Evolutionary conservation across 164 flowering plant species (phyloP).

Genomic region (Tetracentron sinense): DNA sequence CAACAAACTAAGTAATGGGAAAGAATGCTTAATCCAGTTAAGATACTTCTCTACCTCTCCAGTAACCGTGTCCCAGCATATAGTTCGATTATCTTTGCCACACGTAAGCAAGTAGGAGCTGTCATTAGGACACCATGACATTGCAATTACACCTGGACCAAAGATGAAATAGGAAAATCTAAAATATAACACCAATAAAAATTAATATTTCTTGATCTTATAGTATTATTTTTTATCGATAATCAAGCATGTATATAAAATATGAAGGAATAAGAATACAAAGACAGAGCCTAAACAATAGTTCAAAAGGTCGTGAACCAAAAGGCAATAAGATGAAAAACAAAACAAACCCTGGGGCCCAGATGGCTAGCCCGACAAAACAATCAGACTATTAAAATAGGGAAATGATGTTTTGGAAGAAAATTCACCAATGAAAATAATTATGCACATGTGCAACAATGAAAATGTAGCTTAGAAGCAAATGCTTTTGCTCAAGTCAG

Average conservation of each 20-base stretch:
- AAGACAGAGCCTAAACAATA: too few relatives aligned
- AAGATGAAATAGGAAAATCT: background rate
- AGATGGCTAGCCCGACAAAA: too few relatives aligned
- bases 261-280: too few relatives aligned
- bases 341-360: too few relatives aligned
- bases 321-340: too few relatives aligned
- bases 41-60: constrained; percentile 54
- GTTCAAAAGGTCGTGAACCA: too few relatives aligned
- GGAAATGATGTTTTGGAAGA: too few relatives aligned
- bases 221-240: too few relatives aligned
- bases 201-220: too few relatives aligned
- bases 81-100: constrained; percentile 91
- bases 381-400: too few relatives aligned
- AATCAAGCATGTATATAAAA: too few relatives aligned
- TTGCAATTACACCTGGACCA: constrained; percentile 86
- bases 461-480: background rate
- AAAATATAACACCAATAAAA: background rate
- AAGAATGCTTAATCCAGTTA: background rate
- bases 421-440: too few relatives aligned
- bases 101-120: constrained; percentile 88
- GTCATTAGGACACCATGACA: constrained; percentile 97
- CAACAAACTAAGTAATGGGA: background rate
- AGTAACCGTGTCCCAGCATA: constrained; percentile 87
- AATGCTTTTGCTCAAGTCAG: background rate
- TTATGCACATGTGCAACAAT: background rate